Base-by-base conservation (phyloP, 768 basidiomycete species). In the Phallus indusiatus region DNA sequence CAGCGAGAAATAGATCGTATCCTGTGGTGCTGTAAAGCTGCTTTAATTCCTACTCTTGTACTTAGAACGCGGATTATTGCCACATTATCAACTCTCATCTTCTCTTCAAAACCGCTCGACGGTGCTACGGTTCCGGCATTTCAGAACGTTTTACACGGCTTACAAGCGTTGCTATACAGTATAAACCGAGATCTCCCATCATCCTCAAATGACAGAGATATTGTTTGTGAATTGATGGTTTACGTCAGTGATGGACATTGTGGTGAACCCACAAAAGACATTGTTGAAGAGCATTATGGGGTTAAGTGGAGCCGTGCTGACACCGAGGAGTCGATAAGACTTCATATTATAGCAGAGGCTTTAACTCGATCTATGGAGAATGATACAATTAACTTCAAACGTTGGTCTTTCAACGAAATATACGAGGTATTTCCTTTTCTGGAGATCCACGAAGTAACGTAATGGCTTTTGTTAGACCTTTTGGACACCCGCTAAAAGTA, bases 1-100 rank as follows among this genome's bases (percentile, higher is more conserved):
- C 66, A 77, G 63, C 73, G 70, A 21, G 79, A 77, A 55, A 72
- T 85, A 10, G 81, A 82, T 60, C 80, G 87, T 22, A 81, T 78
- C 63, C 62, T 85, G 33, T 90, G 88, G 88, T 88, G 86, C 65
- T 81, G 82, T 63, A 80, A 78, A 62, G 85, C 85, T 9, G 81
- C 81, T 0, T 68, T 75, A 7, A 73, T 75, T 18, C 71, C 73
- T 46, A 62, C 72, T 7, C 73, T 77, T 8, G 64, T 64, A 17
- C 69, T 78, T 53, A 76, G 82, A 17, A 73, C 75, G 9, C 77
- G 81, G 20, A 72, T 85, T 22, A 64, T 88, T 17, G 74, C 73
- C 10, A 70, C 72, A 10, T 72, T 89, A 3, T 76, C 77, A 1
- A 47, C 62, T 67, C 74, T 64, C 65, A 80, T 66, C 59, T 84